These are phyloP conservation scores for Exophiala sp. DNA, from an alignment of 2,329 filamentous ascomycete species.

Conservation along the genomic window DNA sequence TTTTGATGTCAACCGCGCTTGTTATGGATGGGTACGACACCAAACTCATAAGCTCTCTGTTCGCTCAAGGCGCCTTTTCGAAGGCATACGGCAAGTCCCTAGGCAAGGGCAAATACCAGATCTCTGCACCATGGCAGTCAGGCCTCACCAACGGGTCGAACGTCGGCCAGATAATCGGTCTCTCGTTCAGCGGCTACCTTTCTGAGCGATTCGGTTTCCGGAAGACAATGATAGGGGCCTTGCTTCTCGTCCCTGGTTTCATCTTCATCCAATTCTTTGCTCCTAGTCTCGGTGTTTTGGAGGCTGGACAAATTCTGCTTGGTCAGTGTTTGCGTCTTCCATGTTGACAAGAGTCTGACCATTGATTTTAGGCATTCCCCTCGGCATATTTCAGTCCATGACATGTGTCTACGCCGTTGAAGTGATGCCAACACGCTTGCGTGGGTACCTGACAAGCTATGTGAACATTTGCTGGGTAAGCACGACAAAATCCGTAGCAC, in stretches of 20 bases:
- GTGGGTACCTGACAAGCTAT: constrained; percentile 56
- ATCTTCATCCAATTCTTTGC: constrained; percentile 53
- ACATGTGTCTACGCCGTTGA: constrained; percentile 65
- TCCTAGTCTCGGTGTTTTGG: constrained; percentile 40
- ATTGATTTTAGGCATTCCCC: constrained; percentile 43
- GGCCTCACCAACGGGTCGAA: constrained; percentile 30
- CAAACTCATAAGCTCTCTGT: constrained; percentile 72
- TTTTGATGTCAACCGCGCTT: constrained; percentile 82
- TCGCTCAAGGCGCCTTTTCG: constrained; percentile 44
- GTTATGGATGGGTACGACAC: constrained; percentile 68
- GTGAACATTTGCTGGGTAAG: constrained; percentile 56
- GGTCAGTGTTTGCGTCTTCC: background rate
- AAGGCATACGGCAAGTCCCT: constrained; percentile 40
- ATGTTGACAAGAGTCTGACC: background rate
- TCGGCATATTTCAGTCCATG: constrained; percentile 44
- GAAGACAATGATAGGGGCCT: constrained; percentile 41
- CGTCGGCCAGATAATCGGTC: constrained; percentile 31
- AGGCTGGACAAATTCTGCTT: constrained; percentile 46
- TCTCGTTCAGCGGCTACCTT: constrained; percentile 31
- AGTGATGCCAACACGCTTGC: constrained; percentile 56
- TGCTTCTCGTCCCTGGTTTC: constrained; percentile 42
- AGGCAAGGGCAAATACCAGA: constrained; percentile 25
- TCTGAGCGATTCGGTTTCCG: constrained; percentile 40
- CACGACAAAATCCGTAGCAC: constrained; percentile 32
- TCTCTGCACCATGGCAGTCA: constrained; percentile 33